Base-by-base conservation (phyloP, 441 rosid genomes). In the Capsella rubella region DNA sequence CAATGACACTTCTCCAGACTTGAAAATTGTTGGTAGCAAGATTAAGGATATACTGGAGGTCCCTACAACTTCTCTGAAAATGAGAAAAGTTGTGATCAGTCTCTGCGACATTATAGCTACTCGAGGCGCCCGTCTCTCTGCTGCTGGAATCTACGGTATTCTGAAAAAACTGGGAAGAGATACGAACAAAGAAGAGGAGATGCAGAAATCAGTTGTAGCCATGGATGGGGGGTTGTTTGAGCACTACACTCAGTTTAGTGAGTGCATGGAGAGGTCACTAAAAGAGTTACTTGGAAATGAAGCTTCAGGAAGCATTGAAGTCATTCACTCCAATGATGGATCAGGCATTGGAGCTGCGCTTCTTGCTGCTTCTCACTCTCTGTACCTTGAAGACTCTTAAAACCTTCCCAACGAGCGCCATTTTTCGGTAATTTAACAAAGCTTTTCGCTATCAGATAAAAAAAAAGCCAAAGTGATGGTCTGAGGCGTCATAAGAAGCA, bases 301-400 rank as follows among this genome's bases (percentile, higher is more conserved):
- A 67, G 89, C 82, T 4, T 80, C 89, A 4, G 87, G 82, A 61
- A 85, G 55, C 47, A 42, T 88, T 3, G 76, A 69, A 31, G 67
- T 90, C 3, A 84, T 73, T 73, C 98, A 61, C 56, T 87, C 97
- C 0, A 89, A 86, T 27, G 98, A 95, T n/a, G 98, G 99, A 31
- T 95, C 97, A 1, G 99, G 99, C 51, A 83, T 93, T 25, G 99
- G 99, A 61, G 99, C 98, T 7, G 95, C 97, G 4, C 83, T 95
- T 53, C 87, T 95, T 13, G 94, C 95, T 0, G 99, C 99, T n/a
- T 91, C 98, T 6, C 97, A 93, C 75, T 95, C 99, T 51, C 95
- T 86, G 45, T 93, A 90, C 79, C 85, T 80, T 15, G 67, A 67
- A 29, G 69, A 71, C 58, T 65, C 70, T 65, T 50, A 35, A 59